phyloP scores from a whole-genome alignment of 2,329 filamentous ascomycete genomes.

The Gliomastix tumulicola region DNA sequence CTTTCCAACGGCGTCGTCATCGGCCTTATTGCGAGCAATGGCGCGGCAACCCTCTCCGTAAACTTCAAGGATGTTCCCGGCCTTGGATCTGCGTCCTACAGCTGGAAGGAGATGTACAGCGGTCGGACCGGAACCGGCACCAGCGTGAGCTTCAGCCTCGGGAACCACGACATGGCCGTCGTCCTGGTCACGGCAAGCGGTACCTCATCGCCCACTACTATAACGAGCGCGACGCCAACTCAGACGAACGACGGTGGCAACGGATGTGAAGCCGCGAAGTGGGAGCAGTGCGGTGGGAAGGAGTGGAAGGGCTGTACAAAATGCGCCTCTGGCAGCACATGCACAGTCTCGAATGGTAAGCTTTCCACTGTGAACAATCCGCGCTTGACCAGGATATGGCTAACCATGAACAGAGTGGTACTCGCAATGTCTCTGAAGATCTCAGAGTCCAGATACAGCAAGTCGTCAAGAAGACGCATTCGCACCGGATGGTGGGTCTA shows the following conservation, averaged over 20 bases:
- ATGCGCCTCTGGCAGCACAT: too few relatives aligned
- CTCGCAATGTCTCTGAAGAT: too few relatives aligned
- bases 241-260: not conserved
- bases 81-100: constrained; percentile 25
- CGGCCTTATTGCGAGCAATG: constrained; percentile 28
- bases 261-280: not conserved
- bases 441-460: too few relatives aligned
- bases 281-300: constrained; percentile 2
- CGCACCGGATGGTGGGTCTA: too few relatives aligned
- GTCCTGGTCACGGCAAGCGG: constrained; percentile 14
- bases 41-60: constrained; percentile 31
- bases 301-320: too few relatives aligned
- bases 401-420: too few relatives aligned
- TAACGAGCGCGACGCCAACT: not conserved
- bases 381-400: too few relatives aligned
- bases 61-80: constrained; percentile 35
- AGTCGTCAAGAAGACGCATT: too few relatives aligned
- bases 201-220: not conserved
- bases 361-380: too few relatives aligned
- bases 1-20: constrained; percentile 23
- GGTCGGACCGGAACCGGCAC: constrained; percentile 13
- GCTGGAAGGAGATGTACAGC: constrained; percentile 25
- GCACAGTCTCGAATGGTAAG: too few relatives aligned
- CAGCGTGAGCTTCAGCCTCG: constrained; percentile 11
- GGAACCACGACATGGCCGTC: constrained; percentile 14